Evolutionary conservation across 2,329 filamentous ascomycete genomes (phyloP).

Genomic region (Knufia petricola): DNA sequence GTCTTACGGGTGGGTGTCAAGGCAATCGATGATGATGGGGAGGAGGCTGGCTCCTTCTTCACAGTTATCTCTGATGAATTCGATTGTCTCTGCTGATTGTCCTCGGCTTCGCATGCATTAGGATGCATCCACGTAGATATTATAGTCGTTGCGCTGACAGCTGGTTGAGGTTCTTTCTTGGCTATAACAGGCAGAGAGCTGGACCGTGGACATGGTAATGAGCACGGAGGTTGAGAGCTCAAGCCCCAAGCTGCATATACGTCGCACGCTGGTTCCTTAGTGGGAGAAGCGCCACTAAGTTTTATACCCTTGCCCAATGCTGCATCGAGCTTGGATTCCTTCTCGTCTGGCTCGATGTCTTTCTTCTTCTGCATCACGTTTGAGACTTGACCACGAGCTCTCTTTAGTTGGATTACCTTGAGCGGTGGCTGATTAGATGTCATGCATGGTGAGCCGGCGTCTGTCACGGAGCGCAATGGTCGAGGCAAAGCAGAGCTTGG

Average conservation of each 20-base stretch:
- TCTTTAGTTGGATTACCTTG: background rate
- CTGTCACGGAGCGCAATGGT: slow-evolving; percentile 8
- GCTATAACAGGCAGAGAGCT: background rate
- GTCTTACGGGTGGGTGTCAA: background rate
- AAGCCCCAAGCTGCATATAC: background rate
- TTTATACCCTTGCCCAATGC: no score
- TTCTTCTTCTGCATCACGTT: background rate
- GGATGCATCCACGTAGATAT: background rate
- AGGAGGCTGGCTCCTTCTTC: background rate
- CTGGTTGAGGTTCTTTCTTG: background rate
- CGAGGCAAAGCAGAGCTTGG: background rate
- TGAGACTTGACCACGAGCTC: background rate
- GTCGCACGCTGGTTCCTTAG: background rate
- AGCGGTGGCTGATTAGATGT: background rate
- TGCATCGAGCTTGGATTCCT: no score
- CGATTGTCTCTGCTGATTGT: background rate
- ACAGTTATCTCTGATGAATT: background rate
- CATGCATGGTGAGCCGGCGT: slow-evolving; percentile 17
- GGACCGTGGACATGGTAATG: background rate
- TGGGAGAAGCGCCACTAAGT: no score
- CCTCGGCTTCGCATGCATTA: background rate
- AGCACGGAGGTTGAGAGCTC: background rate
- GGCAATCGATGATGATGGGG: background rate
- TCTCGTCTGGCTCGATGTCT: background rate
- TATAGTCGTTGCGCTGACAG: slow-evolving; percentile 1